These are phyloP conservation scores for Trichoderma aggressivum DNA, from an alignment of 2,329 filamentous ascomycete species.

Conservation along the genomic window DNA sequence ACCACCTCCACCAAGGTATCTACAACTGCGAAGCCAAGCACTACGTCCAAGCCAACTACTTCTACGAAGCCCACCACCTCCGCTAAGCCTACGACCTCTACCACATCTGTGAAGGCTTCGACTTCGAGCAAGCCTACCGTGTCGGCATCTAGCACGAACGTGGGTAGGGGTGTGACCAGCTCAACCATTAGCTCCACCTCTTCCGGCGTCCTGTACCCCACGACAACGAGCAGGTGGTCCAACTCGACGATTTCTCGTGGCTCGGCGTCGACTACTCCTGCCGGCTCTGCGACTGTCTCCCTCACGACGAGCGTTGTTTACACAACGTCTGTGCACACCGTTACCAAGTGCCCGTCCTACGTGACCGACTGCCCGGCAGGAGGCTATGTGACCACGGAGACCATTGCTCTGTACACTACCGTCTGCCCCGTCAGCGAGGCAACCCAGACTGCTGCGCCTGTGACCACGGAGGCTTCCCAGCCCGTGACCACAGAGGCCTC, in stretches of 20 bases:
- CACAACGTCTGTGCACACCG: constrained; percentile 46
- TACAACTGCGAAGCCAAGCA: not conserved
- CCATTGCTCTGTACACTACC: constrained; percentile 43
- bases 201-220: not conserved
- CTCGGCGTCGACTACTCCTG: constrained; percentile 3
- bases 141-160: not conserved
- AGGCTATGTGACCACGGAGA: constrained; percentile 38
- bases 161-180: not conserved
- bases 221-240: constrained; percentile 13
- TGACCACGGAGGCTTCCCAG: constrained; percentile 7
- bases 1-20: constrained; percentile 7
- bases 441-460: constrained; percentile 20
- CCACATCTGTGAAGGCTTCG: constrained; percentile 6
- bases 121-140: not conserved
- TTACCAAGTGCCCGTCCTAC: constrained; percentile 52
- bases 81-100: constrained; percentile 7
- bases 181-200: not conserved
- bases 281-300: not conserved
- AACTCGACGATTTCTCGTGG: constrained; percentile 20
- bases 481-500: constrained; percentile 2
- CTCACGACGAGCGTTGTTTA: constrained; percentile 39
- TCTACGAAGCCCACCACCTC: not conserved
- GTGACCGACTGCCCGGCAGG: constrained; percentile 38
- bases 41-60: not conserved
- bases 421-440: constrained; percentile 37